These are phyloP conservation scores for Adansonia digitata DNA, from an alignment of 345 rosid genomes.

Conservation along the genomic window DNA sequence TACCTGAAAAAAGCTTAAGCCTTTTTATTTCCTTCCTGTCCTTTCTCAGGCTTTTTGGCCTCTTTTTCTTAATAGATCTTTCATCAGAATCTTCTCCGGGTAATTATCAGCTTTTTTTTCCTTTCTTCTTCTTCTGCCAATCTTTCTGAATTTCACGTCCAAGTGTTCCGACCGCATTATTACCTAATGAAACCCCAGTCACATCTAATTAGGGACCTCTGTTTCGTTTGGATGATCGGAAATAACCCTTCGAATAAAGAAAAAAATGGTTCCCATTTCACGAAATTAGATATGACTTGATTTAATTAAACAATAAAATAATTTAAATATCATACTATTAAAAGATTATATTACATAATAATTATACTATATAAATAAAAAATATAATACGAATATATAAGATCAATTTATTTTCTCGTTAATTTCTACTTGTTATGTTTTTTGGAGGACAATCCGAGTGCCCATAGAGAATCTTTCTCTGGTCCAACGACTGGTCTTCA, in stretches of 20 bases:
- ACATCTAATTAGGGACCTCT: constrained; percentile 19
- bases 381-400: no score
- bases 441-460: no score
- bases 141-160: constrained; percentile 31
- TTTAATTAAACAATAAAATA: no score
- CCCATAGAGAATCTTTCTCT: constrained; percentile 14
- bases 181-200: constrained; percentile 33
- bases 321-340: no score
- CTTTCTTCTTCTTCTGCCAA: constrained; percentile 20
- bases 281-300: no score
- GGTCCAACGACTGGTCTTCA: constrained; percentile 18
- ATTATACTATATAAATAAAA: no score
- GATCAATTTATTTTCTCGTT: no score
- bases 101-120: constrained; percentile 24
- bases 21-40: background rate
- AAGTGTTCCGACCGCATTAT: constrained; percentile 39
- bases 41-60: background rate
- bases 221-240: background rate
- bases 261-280: no score
- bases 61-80: constrained; percentile 8
- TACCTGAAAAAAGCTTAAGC: constrained; percentile 17
- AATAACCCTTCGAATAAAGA: no score
- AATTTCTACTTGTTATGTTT: no score
- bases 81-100: constrained; percentile 25
- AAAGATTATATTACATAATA: no score